Conservation (phyloP, 805 yeast genomes). For the Wickerhamiella azymoides region DNA sequence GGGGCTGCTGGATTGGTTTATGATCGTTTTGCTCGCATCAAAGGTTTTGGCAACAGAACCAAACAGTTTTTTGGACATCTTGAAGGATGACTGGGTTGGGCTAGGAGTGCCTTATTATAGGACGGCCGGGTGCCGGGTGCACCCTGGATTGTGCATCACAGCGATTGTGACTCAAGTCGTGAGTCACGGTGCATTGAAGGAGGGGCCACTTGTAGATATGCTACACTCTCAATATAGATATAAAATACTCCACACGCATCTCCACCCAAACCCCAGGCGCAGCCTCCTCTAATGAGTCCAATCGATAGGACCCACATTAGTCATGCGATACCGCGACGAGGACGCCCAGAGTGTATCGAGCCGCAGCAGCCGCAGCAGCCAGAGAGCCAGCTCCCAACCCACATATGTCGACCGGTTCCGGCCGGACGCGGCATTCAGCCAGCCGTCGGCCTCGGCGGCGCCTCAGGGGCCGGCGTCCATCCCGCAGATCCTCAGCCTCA, state of each 20-base stretch:
- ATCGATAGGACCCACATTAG: background rate
- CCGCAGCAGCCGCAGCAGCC: background rate
- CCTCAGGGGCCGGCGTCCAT: slow-evolving; percentile 10
- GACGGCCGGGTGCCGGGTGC: no score
- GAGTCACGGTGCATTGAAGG: no score
- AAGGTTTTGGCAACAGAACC: slow-evolving; percentile 16
- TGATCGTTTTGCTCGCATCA: slow-evolving; percentile 40
- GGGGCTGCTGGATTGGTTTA: slow-evolving; percentile 37
- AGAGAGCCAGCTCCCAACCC: background rate
- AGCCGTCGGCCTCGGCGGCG: slow-evolving; percentile 1
- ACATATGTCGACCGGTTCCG: slow-evolving; percentile 19
- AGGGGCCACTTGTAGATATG: no score
- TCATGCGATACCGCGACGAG: slow-evolving; percentile 9
- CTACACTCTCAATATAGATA: no score
- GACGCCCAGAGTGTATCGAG: slow-evolving; percentile 2
- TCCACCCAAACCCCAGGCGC: background rate
- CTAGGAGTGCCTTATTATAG: no score
- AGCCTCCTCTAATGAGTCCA: no score
- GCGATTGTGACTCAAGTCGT: no score
- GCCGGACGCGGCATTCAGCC: slow-evolving; percentile 13
- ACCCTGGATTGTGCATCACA: no score
- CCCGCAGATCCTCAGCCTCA: slow-evolving; percentile 12
- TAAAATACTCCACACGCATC: no score
- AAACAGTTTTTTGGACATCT: no score
- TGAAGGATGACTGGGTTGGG: no score